phyloP scores from a whole-genome alignment of 192 early-diverging fungal genomes.

The Spizellomyces punctatus region DNA sequence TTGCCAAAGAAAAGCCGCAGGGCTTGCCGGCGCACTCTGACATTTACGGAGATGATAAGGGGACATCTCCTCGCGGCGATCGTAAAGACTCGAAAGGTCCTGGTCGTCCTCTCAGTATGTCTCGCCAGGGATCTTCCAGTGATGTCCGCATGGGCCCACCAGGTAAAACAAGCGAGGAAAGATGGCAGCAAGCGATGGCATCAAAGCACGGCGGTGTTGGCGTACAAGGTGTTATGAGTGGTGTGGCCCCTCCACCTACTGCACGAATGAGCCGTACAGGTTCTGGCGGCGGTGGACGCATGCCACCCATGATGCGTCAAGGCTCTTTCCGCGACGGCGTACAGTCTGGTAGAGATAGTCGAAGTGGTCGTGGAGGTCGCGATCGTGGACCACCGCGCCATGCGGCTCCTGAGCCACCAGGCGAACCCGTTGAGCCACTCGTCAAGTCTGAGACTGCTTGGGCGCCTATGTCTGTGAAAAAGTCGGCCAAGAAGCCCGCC shows the following conservation, averaged over 20 bases:
- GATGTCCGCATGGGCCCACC: conserved; percentile 15
- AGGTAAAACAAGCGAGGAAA: conserved; percentile 34
- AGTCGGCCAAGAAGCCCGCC: conserved; percentile 28
- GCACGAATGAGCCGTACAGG: conserved; percentile 28
- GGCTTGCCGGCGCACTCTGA: conserved; percentile 43
- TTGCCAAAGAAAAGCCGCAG: conserved; percentile 65
- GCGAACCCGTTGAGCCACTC: conserved; percentile 28
- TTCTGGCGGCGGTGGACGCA: conserved; percentile 29
- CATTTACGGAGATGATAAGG: conserved; percentile 48
- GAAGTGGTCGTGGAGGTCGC: conserved; percentile 18
- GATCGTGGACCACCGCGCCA: background rate
- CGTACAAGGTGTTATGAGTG: conserved; percentile 22
- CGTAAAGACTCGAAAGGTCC: conserved; percentile 32
- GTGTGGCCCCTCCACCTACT: conserved; percentile 20
- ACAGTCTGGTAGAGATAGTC: background rate
- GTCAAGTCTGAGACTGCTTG: conserved; percentile 61
- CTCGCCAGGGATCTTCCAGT: conserved; percentile 38
- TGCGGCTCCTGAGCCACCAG: conserved; percentile 11
- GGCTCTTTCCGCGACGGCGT: background rate
- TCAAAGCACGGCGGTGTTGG: conserved; percentile 18
- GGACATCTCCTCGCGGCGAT: conserved; percentile 29
- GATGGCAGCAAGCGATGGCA: conserved; percentile 22
- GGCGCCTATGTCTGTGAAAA: conserved; percentile 52
- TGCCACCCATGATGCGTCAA: conserved; percentile 3
- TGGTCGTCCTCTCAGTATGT: conserved; percentile 44